These are phyloP conservation scores for Metschnikowia continentalis DNA, from an alignment of 805 yeast species.

Conservation along the genomic window DNA sequence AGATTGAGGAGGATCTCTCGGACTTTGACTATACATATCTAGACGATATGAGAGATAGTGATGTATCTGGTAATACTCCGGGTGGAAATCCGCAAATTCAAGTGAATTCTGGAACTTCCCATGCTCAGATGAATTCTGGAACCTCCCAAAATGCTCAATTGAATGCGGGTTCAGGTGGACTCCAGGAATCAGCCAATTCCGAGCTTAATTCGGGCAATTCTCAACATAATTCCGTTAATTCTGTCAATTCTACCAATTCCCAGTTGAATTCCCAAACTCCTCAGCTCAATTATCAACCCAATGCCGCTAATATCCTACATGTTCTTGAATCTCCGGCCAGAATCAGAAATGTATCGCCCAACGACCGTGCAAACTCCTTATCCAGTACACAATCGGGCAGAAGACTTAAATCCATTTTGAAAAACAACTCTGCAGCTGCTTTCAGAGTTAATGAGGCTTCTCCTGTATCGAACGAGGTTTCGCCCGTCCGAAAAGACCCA, in stretches of 20 bases:
- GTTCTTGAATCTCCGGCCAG: neutral
- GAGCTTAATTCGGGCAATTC: neutral
- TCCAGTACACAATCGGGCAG: constrained; percentile 16
- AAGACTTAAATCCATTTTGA: constrained; percentile 36
- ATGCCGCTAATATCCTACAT: neutral
- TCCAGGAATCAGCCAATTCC: neutral
- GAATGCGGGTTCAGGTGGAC: no score
- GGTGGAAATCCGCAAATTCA: no score
- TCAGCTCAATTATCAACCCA: neutral
- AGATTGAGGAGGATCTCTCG: constrained; percentile 41
- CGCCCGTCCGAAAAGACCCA: neutral
- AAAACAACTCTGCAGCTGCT: constrained; percentile 16
- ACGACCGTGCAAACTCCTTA: constrained; percentile 12
- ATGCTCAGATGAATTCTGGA: no score
- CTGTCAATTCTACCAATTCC: neutral
- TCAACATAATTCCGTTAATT: neutral
- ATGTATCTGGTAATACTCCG: neutral
- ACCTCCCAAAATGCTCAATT: no score
- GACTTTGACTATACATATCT: constrained; percentile 41
- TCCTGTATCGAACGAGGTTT: neutral
- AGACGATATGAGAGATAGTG: constrained; percentile 15
- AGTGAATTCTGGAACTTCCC: no score
- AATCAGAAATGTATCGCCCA: neutral
- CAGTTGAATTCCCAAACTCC: neutral
- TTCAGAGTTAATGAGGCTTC: constrained; percentile 2